Base-by-base conservation (phyloP, 768 basidiomycete species). In the Suillus bovinus region DNA sequence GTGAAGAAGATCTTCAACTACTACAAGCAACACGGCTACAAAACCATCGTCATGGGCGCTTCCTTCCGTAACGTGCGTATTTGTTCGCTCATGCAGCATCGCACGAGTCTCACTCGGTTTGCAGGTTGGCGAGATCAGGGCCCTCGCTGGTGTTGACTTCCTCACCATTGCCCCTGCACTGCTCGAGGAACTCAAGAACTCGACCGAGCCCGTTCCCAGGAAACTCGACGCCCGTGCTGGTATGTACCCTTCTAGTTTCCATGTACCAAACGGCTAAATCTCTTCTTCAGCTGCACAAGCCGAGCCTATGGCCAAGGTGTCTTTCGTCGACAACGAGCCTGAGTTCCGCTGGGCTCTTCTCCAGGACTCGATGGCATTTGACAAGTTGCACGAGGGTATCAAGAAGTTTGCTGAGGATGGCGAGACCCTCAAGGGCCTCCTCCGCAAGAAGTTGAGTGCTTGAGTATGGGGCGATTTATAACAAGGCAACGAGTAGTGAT, bases 21-120 rank as follows among this genome's bases (percentile, higher is more conserved):
- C 79, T 99, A 99, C 87, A 99, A 98, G 85, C 95, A 97, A 76
- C 86, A 99, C 80, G 84, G 86, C 63, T 99, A 99, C 86, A 93
- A 95, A 72, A 99, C 97, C 69, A 98, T 99, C 78, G 96, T 99
- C 77, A 98, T 99, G 97, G 97, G 96, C 74, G 97, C 97, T 63
- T 96, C 94, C 36, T 98, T 99, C 95, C 92, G 97, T 75, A 99
- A 98, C 83, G 89, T 95, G 69, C 62, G 90, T 80, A 42, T 34
- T 59, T 27, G 36, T 31, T 61, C 56, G 17, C 46, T 39, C 17
- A 60, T 42, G 6, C 50, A 27, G 36, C 57, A 68, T 49, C 58
- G 5, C 9, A 29, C 62, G 27, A 41, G 54, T 27, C 55, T 20
- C 33, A 61, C 60, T 58, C 67, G 57, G 56, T 39, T 47, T 38